Conservation (phyloP, 208 protist species). For the Eutreptiella sp. region DNA sequence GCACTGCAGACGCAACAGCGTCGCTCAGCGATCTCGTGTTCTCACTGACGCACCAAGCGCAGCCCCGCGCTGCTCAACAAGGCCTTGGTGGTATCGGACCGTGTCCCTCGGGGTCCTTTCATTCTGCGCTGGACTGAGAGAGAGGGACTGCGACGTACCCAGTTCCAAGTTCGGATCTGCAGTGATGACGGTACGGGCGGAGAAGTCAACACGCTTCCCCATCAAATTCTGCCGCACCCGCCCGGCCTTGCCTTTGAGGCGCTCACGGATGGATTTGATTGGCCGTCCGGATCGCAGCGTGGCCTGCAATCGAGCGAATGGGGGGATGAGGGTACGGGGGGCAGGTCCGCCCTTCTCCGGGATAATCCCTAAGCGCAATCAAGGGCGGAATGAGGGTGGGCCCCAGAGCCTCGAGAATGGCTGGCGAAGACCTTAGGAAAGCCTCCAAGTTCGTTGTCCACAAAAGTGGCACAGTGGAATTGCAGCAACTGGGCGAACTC, state of each 20-base stretch:
- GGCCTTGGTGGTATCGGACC: neutral
- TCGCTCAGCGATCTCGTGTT: no score
- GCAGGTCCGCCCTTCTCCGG: no score
- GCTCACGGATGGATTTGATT: conserved; percentile 95
- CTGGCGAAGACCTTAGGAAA: conserved; percentile 62
- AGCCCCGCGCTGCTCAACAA: no score
- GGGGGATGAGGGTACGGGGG: conserved; percentile 1
- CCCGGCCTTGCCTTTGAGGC: conserved; percentile 98
- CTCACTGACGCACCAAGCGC: no score
- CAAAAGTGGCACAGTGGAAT: conserved; percentile 92
- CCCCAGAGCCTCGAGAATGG: no score
- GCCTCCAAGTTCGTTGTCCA: conserved; percentile 95
- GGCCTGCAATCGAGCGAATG: conserved; percentile 19
- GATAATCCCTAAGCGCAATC: no score
- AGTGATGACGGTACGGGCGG: conserved; percentile 98
- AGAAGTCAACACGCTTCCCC: conserved; percentile 99
- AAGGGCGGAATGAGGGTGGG: no score
- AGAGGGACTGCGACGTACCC: no score
- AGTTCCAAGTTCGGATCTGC: conserved; percentile 94
- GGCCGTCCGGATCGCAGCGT: conserved; percentile 80
- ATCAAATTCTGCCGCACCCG: conserved; percentile 97
- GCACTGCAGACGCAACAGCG: no score
- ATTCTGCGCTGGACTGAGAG: conserved; percentile 18
- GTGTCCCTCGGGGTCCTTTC: conserved; percentile 28
- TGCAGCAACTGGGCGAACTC: conserved; percentile 83